Evolutionary conservation across 2,329 filamentous ascomycete species (phyloP).

Genomic region (Zarea fungicola): DNA sequence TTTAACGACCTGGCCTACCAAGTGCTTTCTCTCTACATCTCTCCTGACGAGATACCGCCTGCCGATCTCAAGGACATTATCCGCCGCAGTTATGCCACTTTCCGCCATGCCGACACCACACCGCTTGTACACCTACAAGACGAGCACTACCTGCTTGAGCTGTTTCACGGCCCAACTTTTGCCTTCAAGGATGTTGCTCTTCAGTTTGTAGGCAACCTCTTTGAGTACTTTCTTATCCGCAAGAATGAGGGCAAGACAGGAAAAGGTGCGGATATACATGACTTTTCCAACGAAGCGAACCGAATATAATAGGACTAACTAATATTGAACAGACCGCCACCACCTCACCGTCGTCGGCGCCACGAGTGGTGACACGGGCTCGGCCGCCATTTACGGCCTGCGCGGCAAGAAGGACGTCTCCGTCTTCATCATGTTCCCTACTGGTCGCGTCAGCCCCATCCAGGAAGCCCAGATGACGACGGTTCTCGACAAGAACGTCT

Average conservation of each 20-base stretch:
- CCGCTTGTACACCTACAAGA: conserved; percentile 70
- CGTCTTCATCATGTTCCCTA: conserved; percentile 90
- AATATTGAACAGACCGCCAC: conserved; percentile 53
- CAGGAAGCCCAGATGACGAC: conserved; percentile 98
- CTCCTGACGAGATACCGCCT: conserved; percentile 71
- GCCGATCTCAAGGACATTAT: conserved; percentile 80
- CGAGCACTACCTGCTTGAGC: conserved; percentile 80
- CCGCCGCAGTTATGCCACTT: conserved; percentile 79
- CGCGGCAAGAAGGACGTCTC: conserved; percentile 95
- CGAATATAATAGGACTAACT: neutral
- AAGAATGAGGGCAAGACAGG: conserved; percentile 66
- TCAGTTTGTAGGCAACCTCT: conserved; percentile 94
- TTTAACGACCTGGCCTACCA: conserved; percentile 79
- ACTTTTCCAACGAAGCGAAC: neutral
- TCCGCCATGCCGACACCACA: conserved; percentile 72
- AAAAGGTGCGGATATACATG: conserved; percentile 30
- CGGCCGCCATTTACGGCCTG: conserved; percentile 91
- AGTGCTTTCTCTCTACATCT: conserved; percentile 85
- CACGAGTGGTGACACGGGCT: conserved; percentile 85
- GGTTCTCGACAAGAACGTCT: conserved; percentile 81
- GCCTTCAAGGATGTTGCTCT: conserved; percentile 94
- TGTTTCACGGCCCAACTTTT: conserved; percentile 94
- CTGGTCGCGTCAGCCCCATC: conserved; percentile 83
- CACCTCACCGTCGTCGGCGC: conserved; percentile 83
- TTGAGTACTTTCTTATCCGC: conserved; percentile 77